These are phyloP conservation scores for Fusarium vanettenii DNA, from an alignment of 2,329 filamentous ascomycete genomes.

Conservation along the genomic window DNA sequence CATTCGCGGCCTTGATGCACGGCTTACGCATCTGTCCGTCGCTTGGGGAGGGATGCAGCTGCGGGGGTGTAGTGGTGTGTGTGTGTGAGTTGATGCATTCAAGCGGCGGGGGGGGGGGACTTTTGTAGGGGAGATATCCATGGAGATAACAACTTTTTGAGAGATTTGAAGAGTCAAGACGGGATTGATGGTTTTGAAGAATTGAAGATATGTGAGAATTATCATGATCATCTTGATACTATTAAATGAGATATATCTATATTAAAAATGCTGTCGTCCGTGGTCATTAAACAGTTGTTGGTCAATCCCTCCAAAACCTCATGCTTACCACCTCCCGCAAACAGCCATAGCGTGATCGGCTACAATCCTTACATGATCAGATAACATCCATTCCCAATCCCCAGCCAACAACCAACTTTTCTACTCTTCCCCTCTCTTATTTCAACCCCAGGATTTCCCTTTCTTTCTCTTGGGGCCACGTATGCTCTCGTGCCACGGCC, in stretches of 20 bases:
- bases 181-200: neutral
- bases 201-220: neutral
- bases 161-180: neutral
- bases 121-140: slow-evolving; percentile 34
- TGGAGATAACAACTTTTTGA: neutral
- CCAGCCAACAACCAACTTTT: slow-evolving; percentile 16
- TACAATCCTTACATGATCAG: slow-evolving; percentile 18
- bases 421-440: neutral
- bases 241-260: neutral
- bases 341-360: slow-evolving; percentile 28
- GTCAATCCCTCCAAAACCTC: neutral
- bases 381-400: neutral
- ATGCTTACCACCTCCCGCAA: neutral
- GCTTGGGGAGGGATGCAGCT: slow-evolving; percentile 8
- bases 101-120: slow-evolving; percentile 10
- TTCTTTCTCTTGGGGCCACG: neutral
- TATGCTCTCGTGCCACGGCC: neutral
- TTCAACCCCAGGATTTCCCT: neutral
- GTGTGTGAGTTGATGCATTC: neutral
- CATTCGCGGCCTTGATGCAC: slow-evolving; percentile 19
- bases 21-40: slow-evolving; percentile 27
- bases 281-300: neutral
- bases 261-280: neutral
- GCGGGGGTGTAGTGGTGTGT: slow-evolving; percentile 4
- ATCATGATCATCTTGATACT: neutral